Conservation (phyloP, 192 early-diverging fungal species). For the Backusella tarrabulga region DNA sequence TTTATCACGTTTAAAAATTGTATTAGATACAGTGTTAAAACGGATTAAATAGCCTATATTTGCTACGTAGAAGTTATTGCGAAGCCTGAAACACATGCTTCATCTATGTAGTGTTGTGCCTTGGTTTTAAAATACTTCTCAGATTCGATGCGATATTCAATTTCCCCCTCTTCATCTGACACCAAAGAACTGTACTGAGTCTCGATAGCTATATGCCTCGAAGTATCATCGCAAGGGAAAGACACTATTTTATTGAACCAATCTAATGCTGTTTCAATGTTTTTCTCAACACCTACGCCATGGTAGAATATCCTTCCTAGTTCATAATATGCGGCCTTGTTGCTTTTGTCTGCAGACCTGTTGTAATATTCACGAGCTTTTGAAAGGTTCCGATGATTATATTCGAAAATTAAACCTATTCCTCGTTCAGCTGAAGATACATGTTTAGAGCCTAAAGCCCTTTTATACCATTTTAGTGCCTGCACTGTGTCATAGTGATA, state of each 20-base stretch:
- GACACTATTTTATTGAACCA: not conserved
- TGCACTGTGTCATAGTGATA: not conserved
- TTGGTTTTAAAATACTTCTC: no score
- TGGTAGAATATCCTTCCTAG: not conserved
- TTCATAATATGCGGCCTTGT: not conserved
- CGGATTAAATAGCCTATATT: no score
- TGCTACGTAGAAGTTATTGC: no score
- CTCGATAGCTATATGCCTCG: not conserved
- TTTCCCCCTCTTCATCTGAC: no score
- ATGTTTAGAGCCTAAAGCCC: not conserved
- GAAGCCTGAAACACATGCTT: no score
- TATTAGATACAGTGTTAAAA: no score
- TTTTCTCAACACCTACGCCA: not conserved
- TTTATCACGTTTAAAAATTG: no score
- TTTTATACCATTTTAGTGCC: not conserved
- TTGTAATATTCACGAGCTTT: not conserved
- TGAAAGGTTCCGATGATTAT: not conserved
- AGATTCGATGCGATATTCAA: no score
- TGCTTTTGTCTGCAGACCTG: not conserved
- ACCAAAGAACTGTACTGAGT: not conserved
- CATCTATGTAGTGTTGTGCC: no score
- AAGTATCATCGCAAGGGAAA: not conserved
- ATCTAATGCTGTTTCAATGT: not conserved
- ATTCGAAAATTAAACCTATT: not conserved
- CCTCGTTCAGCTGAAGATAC: not conserved